Evolutionary conservation across 768 basidiomycete genomes (phyloP).

Genomic region (Kwoniella sp.): DNA sequence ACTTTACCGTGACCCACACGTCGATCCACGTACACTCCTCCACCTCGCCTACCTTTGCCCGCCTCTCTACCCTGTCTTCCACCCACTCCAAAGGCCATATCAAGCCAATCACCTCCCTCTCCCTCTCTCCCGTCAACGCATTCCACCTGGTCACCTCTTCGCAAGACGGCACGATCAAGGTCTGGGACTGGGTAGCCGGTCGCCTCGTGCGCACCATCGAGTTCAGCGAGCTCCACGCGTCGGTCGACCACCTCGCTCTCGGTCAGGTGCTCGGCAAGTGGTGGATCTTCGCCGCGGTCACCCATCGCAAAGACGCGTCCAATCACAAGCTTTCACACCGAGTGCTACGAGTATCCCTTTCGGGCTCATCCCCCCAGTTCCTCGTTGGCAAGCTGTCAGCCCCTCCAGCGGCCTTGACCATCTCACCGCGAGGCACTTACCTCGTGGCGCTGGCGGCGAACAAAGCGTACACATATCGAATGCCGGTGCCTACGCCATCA

Average conservation of each 20-base stretch:
- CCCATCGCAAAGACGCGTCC: conserved; percentile 14
- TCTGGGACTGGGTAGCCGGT: conserved; percentile 93
- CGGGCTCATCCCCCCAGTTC: conserved; percentile 1
- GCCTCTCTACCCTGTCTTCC: conserved; percentile 60
- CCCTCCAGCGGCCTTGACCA: conserved; percentile 33
- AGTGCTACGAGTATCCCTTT: conserved; percentile 5
- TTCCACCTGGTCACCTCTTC: conserved; percentile 86
- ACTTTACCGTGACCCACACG: conserved; percentile 77
- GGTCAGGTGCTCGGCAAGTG: conserved; percentile 35
- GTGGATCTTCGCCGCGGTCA: conserved; percentile 28
- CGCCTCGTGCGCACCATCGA: conserved; percentile 69
- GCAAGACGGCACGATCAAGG: conserved; percentile 71
- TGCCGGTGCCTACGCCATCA: conserved; percentile 13
- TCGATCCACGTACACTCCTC: conserved; percentile 82
- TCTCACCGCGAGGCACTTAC: conserved; percentile 42
- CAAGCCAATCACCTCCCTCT: conserved; percentile 65
- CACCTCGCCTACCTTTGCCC: conserved; percentile 75
- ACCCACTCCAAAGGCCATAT: conserved; percentile 50
- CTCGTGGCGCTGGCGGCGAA: conserved; percentile 43
- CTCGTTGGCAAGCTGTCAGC: conserved; percentile 31
- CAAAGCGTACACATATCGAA: conserved; percentile 46
- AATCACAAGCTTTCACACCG: conserved; percentile 11
- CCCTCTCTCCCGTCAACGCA: conserved; percentile 76
- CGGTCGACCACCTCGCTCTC: conserved; percentile 32
- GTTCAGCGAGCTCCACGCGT: conserved; percentile 58